Percentiles rank a stretch among this genome's conserved stretches.
Evolutionary conservation across 768 basidiomycete genomes (phyloP).

Genomic region (Boletus rubropictus): DNA sequence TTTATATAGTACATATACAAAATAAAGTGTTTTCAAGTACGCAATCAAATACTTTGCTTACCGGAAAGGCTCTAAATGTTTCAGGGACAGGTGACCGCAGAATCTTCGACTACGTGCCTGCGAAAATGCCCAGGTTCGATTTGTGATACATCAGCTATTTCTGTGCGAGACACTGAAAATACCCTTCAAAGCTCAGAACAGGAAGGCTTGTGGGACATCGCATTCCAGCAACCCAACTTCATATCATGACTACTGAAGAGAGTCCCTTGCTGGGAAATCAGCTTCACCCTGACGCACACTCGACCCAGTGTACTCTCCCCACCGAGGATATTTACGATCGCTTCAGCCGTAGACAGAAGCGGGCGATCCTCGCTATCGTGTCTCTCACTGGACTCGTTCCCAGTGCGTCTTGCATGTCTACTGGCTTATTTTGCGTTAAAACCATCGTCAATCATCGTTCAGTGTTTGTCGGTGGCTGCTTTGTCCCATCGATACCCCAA

Average conservation of each 20-base stretch:
- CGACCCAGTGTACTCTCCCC: neutral
- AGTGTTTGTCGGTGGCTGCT: slow-evolving; percentile 68
- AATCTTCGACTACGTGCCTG: too few species aligned
- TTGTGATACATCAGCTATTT: too few species aligned
- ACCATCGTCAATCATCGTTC: neutral
- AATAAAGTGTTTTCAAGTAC: too few species aligned
- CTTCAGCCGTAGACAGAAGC: slow-evolving; percentile 50
- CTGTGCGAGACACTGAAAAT: neutral
- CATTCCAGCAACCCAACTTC: neutral
- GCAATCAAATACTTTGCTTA: too few species aligned
- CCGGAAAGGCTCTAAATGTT: too few species aligned
- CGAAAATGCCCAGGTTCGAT: too few species aligned
- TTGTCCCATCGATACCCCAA: slow-evolving; percentile 70
- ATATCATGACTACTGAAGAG: slow-evolving; percentile 26
- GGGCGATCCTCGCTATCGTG: slow-evolving; percentile 49
- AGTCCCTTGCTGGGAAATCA: slow-evolving; percentile 20
- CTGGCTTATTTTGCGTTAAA: neutral
- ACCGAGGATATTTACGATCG: slow-evolving; percentile 46
- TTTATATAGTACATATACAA: too few species aligned
- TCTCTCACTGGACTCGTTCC: slow-evolving; percentile 60
- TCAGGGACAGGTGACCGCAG: too few species aligned
- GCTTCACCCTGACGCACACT: neutral
- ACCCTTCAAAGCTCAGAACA: neutral
- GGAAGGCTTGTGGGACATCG: neutral
- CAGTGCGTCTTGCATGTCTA: slow-evolving; percentile 35